Evolutionary conservation across 148 eudicot species (phyloP), one percentile per base, ranked within the genome.

Genomic region (Euryodendron excelsum): DNA sequence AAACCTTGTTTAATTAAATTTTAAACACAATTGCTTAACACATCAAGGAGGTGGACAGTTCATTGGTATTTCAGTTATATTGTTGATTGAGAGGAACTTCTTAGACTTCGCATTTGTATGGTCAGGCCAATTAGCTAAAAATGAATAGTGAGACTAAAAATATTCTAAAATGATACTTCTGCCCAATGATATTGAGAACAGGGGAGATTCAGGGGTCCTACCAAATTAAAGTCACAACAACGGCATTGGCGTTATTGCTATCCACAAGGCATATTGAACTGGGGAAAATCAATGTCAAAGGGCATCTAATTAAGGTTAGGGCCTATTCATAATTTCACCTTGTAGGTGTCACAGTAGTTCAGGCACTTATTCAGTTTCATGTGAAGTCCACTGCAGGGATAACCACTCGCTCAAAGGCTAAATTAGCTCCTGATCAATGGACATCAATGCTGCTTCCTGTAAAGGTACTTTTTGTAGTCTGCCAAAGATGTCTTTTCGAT

Each of bases 151-250:
- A 33, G 20, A 33, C 28, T 48, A 36, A n/a, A n/a, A n/a, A n/a
- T n/a, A n/a, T n/a, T n/a, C n/a, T n/a, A n/a, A 33, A 6, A 12
- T 34, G 18, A 69, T 39, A 25, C 31, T 69, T 14, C 30, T 59
- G 11, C 45, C 44, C 23, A 50, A 55, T 44, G 47, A 76, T 41
- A 58, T 23, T 69, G 39, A 73, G 55, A 82, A 78, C 88, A 96
- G 99, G 98, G 74, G 99, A 96, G 84, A 82, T 96, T 77, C 98
- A 89, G 75, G 99, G 99, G 53, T 87, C 92, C 23, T 96, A 93
- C 85, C 95, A 93, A 88, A 93, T 96, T 73, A 96, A 93, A 85
- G 98, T 93, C 50, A 96, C 99, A 9, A 92, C 99, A 3, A 89
- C 98, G 37, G 98, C 98, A 73, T 88, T 96, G 87, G 93, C 92